Evolutionary conservation across 1,284 basidiomycete genomes (phyloP).

Genomic region (Cerrena zonata): DNA sequence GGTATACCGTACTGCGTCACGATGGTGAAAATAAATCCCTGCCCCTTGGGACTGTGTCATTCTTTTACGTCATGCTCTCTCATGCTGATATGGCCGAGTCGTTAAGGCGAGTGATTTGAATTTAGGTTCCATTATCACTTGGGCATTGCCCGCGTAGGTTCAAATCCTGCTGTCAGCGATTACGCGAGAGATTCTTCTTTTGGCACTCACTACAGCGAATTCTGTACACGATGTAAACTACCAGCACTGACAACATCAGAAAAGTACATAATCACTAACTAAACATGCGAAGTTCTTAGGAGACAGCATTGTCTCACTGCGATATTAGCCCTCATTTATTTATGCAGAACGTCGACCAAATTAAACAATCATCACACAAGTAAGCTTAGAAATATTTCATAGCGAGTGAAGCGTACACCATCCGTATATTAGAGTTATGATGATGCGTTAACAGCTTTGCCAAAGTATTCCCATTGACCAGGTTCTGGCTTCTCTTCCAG

Average conservation of each 20-base stretch:
- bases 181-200: not conserved
- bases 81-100: slow-evolving; percentile 74
- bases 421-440: slow-evolving; percentile 19
- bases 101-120: slow-evolving; percentile 80
- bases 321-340: too few species aligned
- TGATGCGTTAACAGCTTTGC: slow-evolving; percentile 42
- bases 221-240: too few species aligned
- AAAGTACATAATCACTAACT: too few species aligned
- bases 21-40: not conserved
- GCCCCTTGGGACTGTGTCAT: too few species aligned
- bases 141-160: slow-evolving; percentile 71
- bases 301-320: too few species aligned
- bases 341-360: too few species aligned
- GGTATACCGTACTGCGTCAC: too few species aligned
- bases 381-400: too few species aligned
- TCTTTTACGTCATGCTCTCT: not conserved
- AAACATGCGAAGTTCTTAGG: too few species aligned
- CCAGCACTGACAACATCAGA: too few species aligned
- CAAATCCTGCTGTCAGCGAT: slow-evolving; percentile 74
- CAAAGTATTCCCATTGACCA: slow-evolving; percentile 85
- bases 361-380: too few species aligned
- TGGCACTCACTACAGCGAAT: not conserved
- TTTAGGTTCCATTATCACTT: slow-evolving; percentile 53
- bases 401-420: too few species aligned
- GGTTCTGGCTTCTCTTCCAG: slow-evolving; percentile 74